Base-by-base conservation (phyloP, 2,329 filamentous ascomycete genomes). In the Stagonosporopsis rhizophila region DNA sequence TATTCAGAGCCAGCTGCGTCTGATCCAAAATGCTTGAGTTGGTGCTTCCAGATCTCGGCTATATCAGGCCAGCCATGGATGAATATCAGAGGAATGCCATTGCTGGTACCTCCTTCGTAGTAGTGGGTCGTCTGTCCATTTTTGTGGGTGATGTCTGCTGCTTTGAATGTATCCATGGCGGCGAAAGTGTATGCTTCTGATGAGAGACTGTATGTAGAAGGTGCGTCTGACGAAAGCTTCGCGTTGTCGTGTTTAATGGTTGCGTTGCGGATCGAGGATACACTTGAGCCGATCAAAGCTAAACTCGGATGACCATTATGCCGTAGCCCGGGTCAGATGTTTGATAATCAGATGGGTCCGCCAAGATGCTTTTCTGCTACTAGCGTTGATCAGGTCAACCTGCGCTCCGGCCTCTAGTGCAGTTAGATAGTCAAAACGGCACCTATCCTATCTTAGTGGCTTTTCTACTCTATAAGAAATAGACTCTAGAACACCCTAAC, bases 41-140 rank as follows among this genome's bases (percentile, higher is more conserved):
- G 74, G 15, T 67, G 62, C 39, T 72, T 73, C 75, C 75, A 77
- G 15, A 66, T 66, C 42, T 71, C 67, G 6, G 64, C 74, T 44
- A 76, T 70, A 15, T 69, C 75, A 0, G 74, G 73, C 75, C 75
- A 77, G 42, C 67, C 68, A 56, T 70, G 68, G 20, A 70, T 54
- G 60, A 70, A 69, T 45, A 71, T 62, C 1, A 71, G 22, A 14
- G 67, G 65, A 8, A 54, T 65, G 7, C 68, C 67, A 19, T 65
- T 30, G 28, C 57, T 45, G 1, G 60, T 62, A 4, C 68, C 67
- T 27, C 61, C 64, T 47, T 67, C 65, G 34, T 66, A 66, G 59
- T 71, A 71, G 45, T 61, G 63, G 8, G 67, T 70, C 1, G 49
- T 59, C 22, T 69, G 51, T 6, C 65, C 64, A 17, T 64, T 68